Base-by-base conservation (phyloP, 345 rosid genomes). In the Atalantia buxifolia region DNA sequence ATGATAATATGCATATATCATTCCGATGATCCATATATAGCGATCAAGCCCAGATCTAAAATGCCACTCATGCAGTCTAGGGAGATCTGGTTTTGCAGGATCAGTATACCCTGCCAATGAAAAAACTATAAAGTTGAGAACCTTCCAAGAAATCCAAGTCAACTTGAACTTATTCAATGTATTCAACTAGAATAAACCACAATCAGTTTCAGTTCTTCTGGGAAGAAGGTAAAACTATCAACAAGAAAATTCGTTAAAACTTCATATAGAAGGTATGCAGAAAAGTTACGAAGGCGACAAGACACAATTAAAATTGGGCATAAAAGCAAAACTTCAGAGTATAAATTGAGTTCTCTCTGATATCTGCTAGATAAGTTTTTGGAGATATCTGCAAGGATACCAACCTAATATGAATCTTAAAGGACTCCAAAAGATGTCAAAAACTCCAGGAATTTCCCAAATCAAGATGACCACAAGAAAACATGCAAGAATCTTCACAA, bases 21-120 rank as follows among this genome's bases (percentile, higher is more conserved):
- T 94, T 78, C 99, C 97, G 22, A 94, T 76, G 75, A 92, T 94
- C 97, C 99, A 94, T 83, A 96, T 92, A 80, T 94, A 96, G 85
- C 97, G 98, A 78, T 96, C 97, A 72, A 96, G 97, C 83, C 97
- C 98, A 35, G 99, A 94, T 92, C 99, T 91, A 86, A 96, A 96
- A 77, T 94, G 97, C 97, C 99, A 96, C 77, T 92, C 99, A 76
- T 96, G 94, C 74, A 92, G 69, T 66, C 89, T 87, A 76, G 93
- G 84, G 36, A 96, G 97, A 85, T 91, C 92, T 0, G 95, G 98
- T 82, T 96, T 96, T 28, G 90, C 97, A 66, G 97, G 99, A 85
- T 96, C 98, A 72, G 85, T 84, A 85, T 96, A 94, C 40, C 94
- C 98, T 92, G 92, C 80, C 82, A 76, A 25, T 38, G 30, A 56